phyloP scores from a whole-genome alignment of 2,329 filamentous ascomycete species.

The Colletotrichum sp. region DNA sequence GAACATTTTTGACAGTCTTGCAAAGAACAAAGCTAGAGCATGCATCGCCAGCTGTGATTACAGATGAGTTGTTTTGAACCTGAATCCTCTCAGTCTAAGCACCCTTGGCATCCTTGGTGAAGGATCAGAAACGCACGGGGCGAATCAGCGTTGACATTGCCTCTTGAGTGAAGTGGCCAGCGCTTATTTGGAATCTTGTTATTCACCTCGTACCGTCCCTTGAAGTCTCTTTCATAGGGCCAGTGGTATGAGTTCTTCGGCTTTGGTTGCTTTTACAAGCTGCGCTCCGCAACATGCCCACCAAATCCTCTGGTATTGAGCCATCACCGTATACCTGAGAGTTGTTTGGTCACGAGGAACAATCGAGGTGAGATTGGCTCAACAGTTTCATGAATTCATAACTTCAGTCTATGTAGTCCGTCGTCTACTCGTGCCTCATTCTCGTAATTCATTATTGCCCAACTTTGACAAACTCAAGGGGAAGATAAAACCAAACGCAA shows the following conservation, averaged over 20 bases:
- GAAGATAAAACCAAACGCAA: neutral
- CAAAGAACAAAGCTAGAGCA: neutral
- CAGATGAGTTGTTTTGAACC: neutral
- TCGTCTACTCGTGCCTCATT: neutral
- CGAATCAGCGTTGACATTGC: neutral
- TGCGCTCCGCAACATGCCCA: neutral
- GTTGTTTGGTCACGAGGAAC: neutral
- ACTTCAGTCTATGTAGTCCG: neutral
- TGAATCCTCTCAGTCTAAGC: neutral
- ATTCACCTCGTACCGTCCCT: neutral
- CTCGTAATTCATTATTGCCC: neutral
- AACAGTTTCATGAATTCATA: neutral
- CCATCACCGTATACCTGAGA: neutral
- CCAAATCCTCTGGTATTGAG: neutral
- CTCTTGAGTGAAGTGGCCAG: neutral
- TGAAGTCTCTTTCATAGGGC: neutral
- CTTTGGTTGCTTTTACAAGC: neutral
- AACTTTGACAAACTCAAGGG: neutral
- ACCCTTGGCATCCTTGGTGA: neutral
- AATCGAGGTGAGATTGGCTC: neutral
- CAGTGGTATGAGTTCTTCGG: neutral
- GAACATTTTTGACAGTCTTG: neutral
- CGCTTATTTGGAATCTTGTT: neutral
- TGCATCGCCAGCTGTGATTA: neutral
- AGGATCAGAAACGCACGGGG: neutral